Evolutionary conservation across 495 filamentous ascomycete genomes (phyloP), one percentile per base, ranked within the genome.

Genomic region (Tuber microsphaerosporum): DNA sequence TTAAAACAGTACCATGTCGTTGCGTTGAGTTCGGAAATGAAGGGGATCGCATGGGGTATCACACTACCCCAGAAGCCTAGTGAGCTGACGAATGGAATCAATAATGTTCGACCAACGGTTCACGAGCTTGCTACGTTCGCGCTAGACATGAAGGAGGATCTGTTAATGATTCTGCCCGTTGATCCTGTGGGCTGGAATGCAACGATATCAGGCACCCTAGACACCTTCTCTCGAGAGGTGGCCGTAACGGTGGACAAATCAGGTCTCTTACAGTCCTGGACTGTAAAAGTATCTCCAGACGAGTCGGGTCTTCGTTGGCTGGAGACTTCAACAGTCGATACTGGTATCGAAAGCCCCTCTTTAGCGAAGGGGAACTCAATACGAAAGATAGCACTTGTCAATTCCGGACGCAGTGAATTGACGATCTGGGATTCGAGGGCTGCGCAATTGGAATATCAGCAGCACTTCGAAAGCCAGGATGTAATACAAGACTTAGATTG

Each of bases 371-470:
- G 92, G 17, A 97, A 91, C 82, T 93, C 90, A 22, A 92, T 94
- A 78, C 89, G 93, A 74, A 98, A 95, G 83, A 92, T 92, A 34
- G 94, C 94, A 5, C 84, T 97, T 7, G 92, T 96, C 56, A 91
- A 94, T 81, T 84, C 89, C 12, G 84, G 86, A 34, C 88, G 90
- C 71, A 93, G 91, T n/a, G 89, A 89, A 71, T 83, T 98, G 74
- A 95, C 93, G 0, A 96, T 98, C 73, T 98, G 94, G 94, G 94
- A 97, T 82, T 92, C 91, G 8, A 89, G 90, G 78, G 92, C 91
- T 70, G 89, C 89, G 2, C 91, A 93, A 81, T 85, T 98, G 2
- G 94, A 98, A 83, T 93, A 92, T 82, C 61, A 42, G 31, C 88
- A 93, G 74, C 87, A 89, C 68, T 95, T 93, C 78, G 89, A 91